phyloP scores from a whole-genome alignment of 1,284 basidiomycete species.

The Tilletia caries region DNA sequence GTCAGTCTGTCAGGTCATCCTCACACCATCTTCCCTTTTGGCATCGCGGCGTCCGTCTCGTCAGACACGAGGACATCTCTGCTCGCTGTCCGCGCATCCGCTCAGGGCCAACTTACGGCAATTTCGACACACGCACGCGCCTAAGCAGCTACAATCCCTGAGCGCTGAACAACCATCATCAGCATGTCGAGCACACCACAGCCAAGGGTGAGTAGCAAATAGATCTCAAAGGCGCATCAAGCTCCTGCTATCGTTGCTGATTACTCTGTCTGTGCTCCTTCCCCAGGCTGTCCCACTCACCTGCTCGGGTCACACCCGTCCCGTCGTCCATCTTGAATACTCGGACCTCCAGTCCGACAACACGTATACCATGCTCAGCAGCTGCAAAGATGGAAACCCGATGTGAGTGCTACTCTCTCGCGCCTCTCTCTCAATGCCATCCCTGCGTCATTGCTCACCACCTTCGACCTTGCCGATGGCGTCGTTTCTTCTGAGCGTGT shows the following conservation, averaged over 20 bases:
- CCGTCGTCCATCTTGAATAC: slow-evolving; percentile 90
- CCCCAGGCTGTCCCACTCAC: slow-evolving; percentile 55
- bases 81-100: no score
- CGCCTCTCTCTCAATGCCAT: no score
- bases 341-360: slow-evolving; percentile 68
- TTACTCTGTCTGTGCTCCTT: background rate
- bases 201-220: background rate
- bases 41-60: no score
- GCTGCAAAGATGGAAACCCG: slow-evolving; percentile 53
- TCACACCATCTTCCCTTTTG: no score
- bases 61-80: no score
- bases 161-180: background rate
- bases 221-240: background rate
- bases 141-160: no score
- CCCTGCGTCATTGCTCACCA: no score
- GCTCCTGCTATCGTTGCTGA: background rate
- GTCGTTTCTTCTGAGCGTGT: background rate
- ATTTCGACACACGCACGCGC: no score
- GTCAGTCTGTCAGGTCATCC: no score
- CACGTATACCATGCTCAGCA: slow-evolving; percentile 48
- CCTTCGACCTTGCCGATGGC: no score
- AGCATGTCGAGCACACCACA: background rate
- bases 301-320: slow-evolving; percentile 64
- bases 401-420: slow-evolving; percentile 27
- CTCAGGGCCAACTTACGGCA: no score